These are phyloP conservation scores for Rhypophila decipiens DNA, from an alignment of 495 filamentous ascomycete genomes.

Conservation along the genomic window DNA sequence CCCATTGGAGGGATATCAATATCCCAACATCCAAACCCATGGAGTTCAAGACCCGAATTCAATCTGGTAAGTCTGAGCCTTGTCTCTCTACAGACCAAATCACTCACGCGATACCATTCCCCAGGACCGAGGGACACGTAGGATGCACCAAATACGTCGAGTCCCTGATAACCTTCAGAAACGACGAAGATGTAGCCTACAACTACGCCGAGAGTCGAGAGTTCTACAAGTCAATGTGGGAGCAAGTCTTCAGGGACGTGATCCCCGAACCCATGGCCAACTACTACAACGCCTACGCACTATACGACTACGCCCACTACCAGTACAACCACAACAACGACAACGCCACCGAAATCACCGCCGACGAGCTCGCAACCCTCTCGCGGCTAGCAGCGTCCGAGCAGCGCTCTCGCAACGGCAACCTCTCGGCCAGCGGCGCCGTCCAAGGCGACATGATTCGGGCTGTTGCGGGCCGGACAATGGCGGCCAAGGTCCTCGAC, in stretches of 20 bases:
- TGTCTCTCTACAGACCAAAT: neutral
- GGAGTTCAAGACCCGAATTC: conserved; percentile 26
- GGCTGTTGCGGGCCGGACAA: conserved; percentile 35
- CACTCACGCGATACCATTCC: neutral
- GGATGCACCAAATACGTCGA: conserved; percentile 24
- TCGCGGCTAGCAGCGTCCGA: conserved; percentile 25
- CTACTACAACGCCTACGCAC: conserved; percentile 34
- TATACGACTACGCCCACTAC: conserved; percentile 39
- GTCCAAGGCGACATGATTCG: conserved; percentile 28
- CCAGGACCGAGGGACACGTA: conserved; percentile 27
- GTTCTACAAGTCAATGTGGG: conserved; percentile 31
- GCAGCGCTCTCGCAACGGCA: conserved; percentile 28
- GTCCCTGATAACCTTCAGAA: conserved; percentile 18
- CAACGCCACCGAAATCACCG: conserved; percentile 12
- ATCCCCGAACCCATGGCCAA: conserved; percentile 22
- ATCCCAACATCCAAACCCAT: conserved; percentile 29
- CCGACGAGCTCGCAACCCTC: conserved; percentile 18
- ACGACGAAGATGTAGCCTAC: conserved; percentile 11
- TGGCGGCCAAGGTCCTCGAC: conserved; percentile 23
- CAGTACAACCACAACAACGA: conserved; percentile 29
- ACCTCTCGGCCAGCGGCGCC: conserved; percentile 22
- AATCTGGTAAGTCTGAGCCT: conserved; percentile 23
- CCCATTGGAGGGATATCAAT: conserved; percentile 36
- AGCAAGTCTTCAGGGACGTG: conserved; percentile 19
- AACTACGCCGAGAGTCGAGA: conserved; percentile 19